phyloP scores from a whole-genome alignment of 2,329 filamentous ascomycete species.

The Neurospora sp. region DNA sequence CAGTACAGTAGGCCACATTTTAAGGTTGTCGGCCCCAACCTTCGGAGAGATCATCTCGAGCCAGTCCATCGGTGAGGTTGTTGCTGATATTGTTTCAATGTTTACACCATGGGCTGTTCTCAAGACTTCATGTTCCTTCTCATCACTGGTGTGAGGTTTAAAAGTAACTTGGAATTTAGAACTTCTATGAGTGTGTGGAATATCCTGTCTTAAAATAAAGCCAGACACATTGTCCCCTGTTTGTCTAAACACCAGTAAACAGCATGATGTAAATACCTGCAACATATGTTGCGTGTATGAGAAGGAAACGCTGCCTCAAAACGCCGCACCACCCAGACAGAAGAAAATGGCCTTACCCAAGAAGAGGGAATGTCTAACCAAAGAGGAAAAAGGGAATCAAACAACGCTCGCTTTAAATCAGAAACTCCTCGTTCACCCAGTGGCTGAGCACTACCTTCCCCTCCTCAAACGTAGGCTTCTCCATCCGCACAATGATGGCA shows the following conservation, averaged over 20 bases:
- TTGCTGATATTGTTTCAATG: neutral
- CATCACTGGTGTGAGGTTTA: neutral
- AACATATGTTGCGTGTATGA: neutral
- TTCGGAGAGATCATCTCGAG: neutral
- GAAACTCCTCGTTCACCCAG: constrained; percentile 69
- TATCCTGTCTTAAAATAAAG: neutral
- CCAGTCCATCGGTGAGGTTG: neutral
- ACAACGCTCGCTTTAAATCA: constrained; percentile 30
- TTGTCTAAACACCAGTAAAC: neutral
- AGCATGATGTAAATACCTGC: neutral
- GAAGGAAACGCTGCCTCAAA: neutral
- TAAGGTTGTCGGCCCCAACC: neutral
- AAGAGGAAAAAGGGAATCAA: neutral
- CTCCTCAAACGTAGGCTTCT: constrained; percentile 60
- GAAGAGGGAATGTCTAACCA: neutral
- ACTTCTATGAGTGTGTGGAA: neutral
- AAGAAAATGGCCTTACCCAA: neutral
- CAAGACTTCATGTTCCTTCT: neutral
- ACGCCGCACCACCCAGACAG: neutral
- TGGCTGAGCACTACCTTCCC: constrained; percentile 70
- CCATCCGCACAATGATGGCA: constrained; percentile 73
- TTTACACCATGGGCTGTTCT: neutral
- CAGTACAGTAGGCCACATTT: neutral
- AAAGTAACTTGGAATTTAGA: neutral
- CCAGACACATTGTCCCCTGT: neutral